Conservation (phyloP, 2,329 filamentous ascomycete genomes). For the Curvularia hawaiiensis region DNA sequence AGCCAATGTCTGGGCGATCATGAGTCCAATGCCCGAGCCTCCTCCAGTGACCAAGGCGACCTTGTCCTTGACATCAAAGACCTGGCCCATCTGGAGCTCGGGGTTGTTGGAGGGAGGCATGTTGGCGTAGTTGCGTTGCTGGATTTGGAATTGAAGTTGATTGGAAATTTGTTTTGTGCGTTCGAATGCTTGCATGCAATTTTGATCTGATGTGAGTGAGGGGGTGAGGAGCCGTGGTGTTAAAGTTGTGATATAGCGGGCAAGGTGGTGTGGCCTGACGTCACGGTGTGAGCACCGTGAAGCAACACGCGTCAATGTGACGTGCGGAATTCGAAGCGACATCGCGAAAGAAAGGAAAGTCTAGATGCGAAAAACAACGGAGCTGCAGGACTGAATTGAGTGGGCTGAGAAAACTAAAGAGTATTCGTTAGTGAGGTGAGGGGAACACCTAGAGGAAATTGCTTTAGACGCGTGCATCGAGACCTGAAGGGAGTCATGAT, state of each 20-base stretch:
- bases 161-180: conserved; percentile 21
- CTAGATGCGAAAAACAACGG: neutral
- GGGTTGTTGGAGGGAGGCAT: conserved; percentile 42
- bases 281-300: conserved; percentile 24
- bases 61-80: conserved; percentile 48
- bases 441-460: neutral
- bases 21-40: conserved; percentile 55
- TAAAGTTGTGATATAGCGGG: conserved; percentile 25
- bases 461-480: conserved; percentile 2
- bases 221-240: conserved; percentile 6
- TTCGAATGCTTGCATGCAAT: conserved; percentile 16
- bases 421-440: neutral
- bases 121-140: conserved; percentile 24
- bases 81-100: conserved; percentile 39
- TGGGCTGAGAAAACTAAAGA: conserved; percentile 2
- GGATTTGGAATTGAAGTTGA: conserved; percentile 15
- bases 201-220: conserved; percentile 3
- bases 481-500: conserved; percentile 10
- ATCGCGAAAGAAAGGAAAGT: conserved; percentile 8
- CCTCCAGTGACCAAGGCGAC: conserved; percentile 53
- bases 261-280: conserved; percentile 28
- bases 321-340: conserved; percentile 15
- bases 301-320: conserved; percentile 30
- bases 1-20: conserved; percentile 54
- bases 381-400: neutral